Evolutionary conservation across 192 early-diverging fungal species (phyloP).

Genomic region (Backusella australiensis): DNA sequence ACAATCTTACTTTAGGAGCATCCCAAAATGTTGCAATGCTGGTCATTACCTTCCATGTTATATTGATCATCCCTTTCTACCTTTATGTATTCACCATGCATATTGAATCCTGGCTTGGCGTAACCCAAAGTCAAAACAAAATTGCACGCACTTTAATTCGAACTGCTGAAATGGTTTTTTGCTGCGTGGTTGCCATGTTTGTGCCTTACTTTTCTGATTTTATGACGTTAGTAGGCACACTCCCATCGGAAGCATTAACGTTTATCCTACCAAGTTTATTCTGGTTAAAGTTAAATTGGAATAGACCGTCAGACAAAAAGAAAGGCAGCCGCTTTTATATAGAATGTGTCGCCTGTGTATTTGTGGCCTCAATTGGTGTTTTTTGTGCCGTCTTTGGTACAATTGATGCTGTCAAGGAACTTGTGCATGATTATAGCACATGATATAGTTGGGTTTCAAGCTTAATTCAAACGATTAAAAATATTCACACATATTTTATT

Average conservation of each 20-base stretch:
- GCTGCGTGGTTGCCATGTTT: constrained; percentile 59
- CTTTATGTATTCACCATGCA: constrained; percentile 72
- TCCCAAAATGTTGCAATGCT: constrained; percentile 59
- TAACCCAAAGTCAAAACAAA: neutral
- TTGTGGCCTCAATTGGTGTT: constrained; percentile 57
- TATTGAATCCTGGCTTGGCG: constrained; percentile 59
- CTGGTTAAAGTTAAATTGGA: constrained; percentile 69
- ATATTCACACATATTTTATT: neutral
- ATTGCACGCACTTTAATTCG: constrained; percentile 47
- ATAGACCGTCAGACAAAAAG: neutral
- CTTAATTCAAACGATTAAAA: neutral
- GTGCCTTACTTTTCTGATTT: constrained; percentile 79
- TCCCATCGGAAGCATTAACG: constrained; percentile 68
- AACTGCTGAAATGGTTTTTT: constrained; percentile 46
- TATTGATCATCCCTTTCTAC: constrained; percentile 73
- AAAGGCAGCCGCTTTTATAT: neutral
- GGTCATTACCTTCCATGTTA: constrained; percentile 76
- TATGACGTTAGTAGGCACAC: constrained; percentile 70
- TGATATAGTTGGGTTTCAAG: neutral
- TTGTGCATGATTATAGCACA: constrained; percentile 23
- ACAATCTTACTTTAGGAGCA: constrained; percentile 31
- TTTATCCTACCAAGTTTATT: constrained; percentile 78
- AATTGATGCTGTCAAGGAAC: constrained; percentile 60
- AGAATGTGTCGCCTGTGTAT: constrained; percentile 44
- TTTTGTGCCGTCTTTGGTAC: constrained; percentile 59